phyloP scores from a whole-genome alignment of 352 stramenopile species.

The Pythium inflatum region DNA sequence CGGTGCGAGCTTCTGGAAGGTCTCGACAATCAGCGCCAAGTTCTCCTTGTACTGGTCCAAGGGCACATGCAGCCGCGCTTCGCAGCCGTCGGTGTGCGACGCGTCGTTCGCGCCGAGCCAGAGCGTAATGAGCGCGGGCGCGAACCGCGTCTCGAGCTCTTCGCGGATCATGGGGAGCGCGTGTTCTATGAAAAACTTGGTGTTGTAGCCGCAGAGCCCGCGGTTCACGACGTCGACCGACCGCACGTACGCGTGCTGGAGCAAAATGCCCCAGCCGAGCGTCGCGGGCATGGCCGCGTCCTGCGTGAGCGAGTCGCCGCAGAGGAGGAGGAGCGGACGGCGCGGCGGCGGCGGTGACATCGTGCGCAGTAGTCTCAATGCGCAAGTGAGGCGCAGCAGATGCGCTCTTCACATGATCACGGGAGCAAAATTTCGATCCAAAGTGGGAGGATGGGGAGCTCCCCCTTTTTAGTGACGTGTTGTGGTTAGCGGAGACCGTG shows the following conservation, averaged over 20 bases:
- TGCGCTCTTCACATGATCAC: too few species aligned
- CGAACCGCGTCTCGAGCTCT: constrained; percentile 34
- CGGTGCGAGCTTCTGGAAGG: constrained; percentile 36
- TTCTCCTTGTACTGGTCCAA: constrained; percentile 53
- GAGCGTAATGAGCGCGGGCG: constrained; percentile 47
- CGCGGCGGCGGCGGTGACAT: not conserved
- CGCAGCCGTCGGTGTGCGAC: constrained; percentile 37
- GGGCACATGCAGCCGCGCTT: constrained; percentile 48
- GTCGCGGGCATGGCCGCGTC: constrained; percentile 34
- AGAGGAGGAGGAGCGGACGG: constrained; percentile 47
- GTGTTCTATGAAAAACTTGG: constrained; percentile 41
- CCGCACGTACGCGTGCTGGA: constrained; percentile 42
- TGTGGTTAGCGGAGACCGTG: too few species aligned
- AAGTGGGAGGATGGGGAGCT: too few species aligned
- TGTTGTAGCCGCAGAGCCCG: constrained; percentile 59
- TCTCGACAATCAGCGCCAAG: constrained; percentile 21
- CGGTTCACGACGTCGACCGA: constrained; percentile 57
- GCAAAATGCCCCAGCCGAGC: constrained; percentile 34
- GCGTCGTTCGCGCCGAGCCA: constrained; percentile 73
- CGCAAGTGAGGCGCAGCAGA: constrained; percentile 5
- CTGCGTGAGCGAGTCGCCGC: constrained; percentile 67
- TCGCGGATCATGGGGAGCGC: constrained; percentile 34
- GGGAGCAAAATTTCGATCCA: too few species aligned
- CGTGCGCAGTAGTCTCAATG: not conserved
- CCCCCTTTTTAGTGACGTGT: too few species aligned